Base-by-base conservation (phyloP, 441 rosid genomes). In the Adansonia rubrostipa region DNA sequence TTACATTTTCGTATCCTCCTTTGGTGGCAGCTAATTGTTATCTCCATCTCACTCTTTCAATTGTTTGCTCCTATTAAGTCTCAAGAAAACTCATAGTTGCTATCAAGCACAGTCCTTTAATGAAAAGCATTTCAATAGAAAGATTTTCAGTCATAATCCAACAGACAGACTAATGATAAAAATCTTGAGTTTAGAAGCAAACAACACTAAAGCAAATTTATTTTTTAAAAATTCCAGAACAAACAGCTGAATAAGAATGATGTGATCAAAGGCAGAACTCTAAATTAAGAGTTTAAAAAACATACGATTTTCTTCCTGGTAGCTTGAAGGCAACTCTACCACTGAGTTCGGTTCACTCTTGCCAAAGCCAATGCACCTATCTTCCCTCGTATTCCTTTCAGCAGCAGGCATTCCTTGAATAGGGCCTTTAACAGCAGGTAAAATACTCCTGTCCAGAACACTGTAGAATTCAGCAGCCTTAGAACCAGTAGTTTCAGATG, bases 281-380 rank as follows among this genome's bases (percentile, higher is more conserved):
- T 19, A 17, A 54, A 20, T 50, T 51, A 57, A 20, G 61, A 17
- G 68, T 69, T 50, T 1, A 20, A 56, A 58, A 76, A 73, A 87
- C 98, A 75, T 92, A 97, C 99, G 83, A 57, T 70, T 91, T 81
- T 92, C 93, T 17, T 88, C 86, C 79, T 79, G 88, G 82, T 75
- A 87, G 82, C 81, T 85, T 72, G 84, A 78, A 75, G 93, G 91
- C 10, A 89, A 87, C 77, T 95, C 92, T 28, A 77, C 69, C 76
- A 81, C 74, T 70, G 88, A 82, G 77, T 83, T 87, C 67, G 90
- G 53, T 69, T 86, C 88, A 72, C 78, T 83, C 91, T 84, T 88
- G 81, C 89, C 85, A 50, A 84, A 80, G 77, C 75, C 85, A 76
- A 78, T 80, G 86, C 84, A 80, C 80, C 85, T 87, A 77, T 85